Base-by-base conservation (phyloP, 305 asterid species). In the Solanum chacoense region DNA sequence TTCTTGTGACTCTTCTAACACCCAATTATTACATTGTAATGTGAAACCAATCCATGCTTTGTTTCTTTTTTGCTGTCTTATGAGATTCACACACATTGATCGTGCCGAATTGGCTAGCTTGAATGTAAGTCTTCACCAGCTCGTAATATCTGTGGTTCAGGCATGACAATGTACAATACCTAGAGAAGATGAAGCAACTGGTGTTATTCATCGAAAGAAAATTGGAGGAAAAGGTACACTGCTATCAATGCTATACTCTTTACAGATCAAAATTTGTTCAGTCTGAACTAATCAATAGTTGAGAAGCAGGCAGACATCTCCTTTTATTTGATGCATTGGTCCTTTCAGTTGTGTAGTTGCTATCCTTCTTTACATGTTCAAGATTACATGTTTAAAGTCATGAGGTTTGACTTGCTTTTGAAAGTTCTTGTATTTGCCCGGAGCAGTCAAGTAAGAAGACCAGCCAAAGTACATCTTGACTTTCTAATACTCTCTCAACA, bases 181-280 rank as follows among this genome's bases (percentile, higher is more conserved):
- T 97, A 93, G 99, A 97, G 93, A 96, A 96, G 92, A 93, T 97
- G 98, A 96, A 97, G 93, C 98, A 94, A 91, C 92, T 97, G 93
- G 98, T 95, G 91, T 84, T 97, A 89, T 97, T 97, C 93, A 92
- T 96, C 69, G 98, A 97, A 92, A 97, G 93, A 90, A 95, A 89
- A 40, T 91, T 97, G 95, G 99, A 96, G 42, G 95, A 94, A 90
- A 96, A 96, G 98, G 99, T 97, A 91, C 40, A 32, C 74, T 18
- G 73, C 31, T 50, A 20, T 45, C 38, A 55, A 42, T 18, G 73
- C 45, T 50, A 20, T 31, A 31, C 74, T 55, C 73, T 84, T 40
- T 75, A 34, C 29, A 20, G 81, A 75, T 45, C 71, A 18, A 42
- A 28, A 81, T 28, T 81, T 81, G 38, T 42, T 28, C 24, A 42